Conservation (phyloP, 208 protist genomes). For the Acanthamoeba healyi region DNA sequence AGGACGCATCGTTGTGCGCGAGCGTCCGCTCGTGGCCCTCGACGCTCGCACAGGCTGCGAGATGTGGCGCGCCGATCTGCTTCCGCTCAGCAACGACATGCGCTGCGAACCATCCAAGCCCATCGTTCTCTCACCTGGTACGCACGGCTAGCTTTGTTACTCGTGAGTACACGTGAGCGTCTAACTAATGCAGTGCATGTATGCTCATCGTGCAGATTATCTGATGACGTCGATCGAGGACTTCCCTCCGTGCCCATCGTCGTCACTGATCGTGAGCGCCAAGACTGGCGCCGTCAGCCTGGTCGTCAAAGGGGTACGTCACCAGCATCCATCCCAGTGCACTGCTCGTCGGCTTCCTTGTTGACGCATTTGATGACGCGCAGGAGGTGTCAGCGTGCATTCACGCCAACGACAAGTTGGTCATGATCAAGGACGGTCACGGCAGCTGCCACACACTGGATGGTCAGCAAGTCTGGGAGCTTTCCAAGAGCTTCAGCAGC, state of each 20-base stretch:
- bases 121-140: constrained; percentile 48
- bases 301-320: not conserved
- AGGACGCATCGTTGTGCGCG: constrained; percentile 44
- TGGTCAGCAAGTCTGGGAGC: not conserved
- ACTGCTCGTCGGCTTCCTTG: not conserved
- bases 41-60: constrained; percentile 23
- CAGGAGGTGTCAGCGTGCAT: constrained; percentile 5
- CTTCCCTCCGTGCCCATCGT: not conserved
- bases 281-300: not conserved
- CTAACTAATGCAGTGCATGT: too few species aligned
- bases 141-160: too few species aligned
- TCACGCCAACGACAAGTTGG: constrained; percentile 29
- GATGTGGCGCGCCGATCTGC: constrained; percentile 43
- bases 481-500: not conserved
- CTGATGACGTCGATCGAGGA: constrained; percentile 17
- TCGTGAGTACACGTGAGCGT: too few species aligned
- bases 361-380: not conserved
- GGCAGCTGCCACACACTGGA: constrained; percentile 6
- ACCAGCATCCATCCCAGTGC: too few species aligned
- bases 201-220: not conserved
- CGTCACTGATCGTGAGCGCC: not conserved
- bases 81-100: constrained; percentile 40
- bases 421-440: constrained; percentile 39
- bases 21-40: constrained; percentile 50
- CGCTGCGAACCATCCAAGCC: constrained; percentile 50